Conservation (phyloP, 345 rosid genomes). For the Brassica incana region DNA sequence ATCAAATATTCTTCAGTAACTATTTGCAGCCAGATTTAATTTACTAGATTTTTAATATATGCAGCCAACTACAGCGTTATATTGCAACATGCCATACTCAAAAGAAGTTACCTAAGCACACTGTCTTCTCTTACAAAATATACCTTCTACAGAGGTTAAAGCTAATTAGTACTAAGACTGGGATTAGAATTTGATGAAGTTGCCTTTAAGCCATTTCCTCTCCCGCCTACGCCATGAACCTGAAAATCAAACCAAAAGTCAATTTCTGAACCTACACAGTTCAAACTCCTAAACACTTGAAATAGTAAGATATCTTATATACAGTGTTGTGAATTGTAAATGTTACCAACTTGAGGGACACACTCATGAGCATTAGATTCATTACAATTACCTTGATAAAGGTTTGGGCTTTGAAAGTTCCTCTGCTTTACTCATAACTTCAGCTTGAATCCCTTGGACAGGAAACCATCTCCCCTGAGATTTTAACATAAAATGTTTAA, state of each 20-base stretch:
- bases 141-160: neutral
- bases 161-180: neutral
- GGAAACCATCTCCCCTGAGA: neutral
- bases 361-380: neutral
- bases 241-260: neutral
- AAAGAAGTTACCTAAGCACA: neutral
- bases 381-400: neutral
- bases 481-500: neutral
- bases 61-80: neutral
- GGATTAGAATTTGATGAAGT: neutral
- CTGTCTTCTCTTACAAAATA: neutral
- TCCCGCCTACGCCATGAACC: neutral
- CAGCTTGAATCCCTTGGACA: conserved; percentile 1
- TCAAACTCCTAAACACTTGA: neutral
- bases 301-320: neutral
- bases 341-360: neutral
- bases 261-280: neutral
- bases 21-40: neutral
- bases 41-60: neutral
- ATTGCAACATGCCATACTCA: neutral
- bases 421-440: neutral
- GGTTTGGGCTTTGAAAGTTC: neutral
- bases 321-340: neutral
- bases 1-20: neutral
- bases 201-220: neutral